phyloP scores from a whole-genome alignment of 2,329 filamentous ascomycete species.

The Hirsutella minnesotensis region DNA sequence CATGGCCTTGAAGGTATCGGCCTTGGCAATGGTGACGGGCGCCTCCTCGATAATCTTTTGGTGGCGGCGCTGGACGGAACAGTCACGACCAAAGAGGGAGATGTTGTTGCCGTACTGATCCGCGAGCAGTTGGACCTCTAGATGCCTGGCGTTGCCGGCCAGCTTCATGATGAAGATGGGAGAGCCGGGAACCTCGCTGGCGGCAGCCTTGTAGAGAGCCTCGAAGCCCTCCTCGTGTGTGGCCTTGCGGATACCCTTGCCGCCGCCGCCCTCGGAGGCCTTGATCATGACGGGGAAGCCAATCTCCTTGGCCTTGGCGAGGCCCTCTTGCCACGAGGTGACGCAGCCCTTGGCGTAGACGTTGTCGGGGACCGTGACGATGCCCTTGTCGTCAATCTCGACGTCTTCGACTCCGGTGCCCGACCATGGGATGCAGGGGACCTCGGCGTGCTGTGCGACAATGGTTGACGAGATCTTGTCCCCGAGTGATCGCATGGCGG shows the following conservation, averaged over 20 bases:
- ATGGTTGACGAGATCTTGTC: constrained; percentile 99
- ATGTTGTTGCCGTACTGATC: constrained; percentile 99
- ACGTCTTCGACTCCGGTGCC: constrained; percentile 83
- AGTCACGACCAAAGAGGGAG: constrained; percentile 95
- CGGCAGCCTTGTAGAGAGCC: constrained; percentile 84
- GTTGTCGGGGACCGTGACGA: constrained; percentile 82
- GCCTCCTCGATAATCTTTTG: constrained; percentile 99
- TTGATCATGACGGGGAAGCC: constrained; percentile 99
- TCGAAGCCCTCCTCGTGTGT: constrained; percentile 74
- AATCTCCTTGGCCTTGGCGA: constrained; percentile 76
- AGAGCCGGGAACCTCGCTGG: constrained; percentile 93
- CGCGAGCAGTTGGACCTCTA: constrained; percentile 93
- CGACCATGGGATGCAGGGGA: constrained; percentile 99
- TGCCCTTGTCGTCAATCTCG: constrained; percentile 63
- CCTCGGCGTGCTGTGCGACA: constrained; percentile 89
- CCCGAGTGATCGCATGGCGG: constrained; percentile 95
- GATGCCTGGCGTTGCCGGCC: constrained; percentile 86
- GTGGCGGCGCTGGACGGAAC: constrained; percentile 93
- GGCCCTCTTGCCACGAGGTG: constrained; percentile 76
- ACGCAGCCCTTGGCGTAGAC: constrained; percentile 89
- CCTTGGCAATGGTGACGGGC: constrained; percentile 89
- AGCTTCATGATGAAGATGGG: constrained; percentile 99
- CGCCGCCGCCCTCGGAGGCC: constrained; percentile 97
- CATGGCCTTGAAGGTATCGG: constrained; percentile 86
- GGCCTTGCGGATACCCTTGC: constrained; percentile 98